These are phyloP conservation scores for Kurtzmaniella quercitrusa DNA, from an alignment of 1,139 yeast genomes.

Conservation along the genomic window DNA sequence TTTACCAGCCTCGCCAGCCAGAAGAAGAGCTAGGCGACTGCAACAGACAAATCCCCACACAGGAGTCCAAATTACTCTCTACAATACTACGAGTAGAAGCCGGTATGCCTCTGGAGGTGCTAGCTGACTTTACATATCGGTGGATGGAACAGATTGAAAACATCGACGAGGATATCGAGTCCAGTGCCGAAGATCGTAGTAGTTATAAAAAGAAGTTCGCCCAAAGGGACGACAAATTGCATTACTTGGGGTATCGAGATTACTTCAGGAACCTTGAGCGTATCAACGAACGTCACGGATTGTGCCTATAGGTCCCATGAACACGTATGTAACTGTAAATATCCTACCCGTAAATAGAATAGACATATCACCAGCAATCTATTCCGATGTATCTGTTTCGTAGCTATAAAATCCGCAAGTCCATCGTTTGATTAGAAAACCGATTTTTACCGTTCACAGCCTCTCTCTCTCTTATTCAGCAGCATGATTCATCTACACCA, in stretches of 20 bases:
- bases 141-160: constrained; percentile 22
- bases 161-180: constrained; percentile 6
- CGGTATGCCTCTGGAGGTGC: constrained; percentile 23
- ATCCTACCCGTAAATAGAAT: not conserved
- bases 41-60: constrained; percentile 7
- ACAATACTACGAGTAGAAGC: constrained; percentile 31
- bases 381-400: too few relatives aligned
- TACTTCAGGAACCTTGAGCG: constrained; percentile 29
- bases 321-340: not conserved
- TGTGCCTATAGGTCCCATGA: constrained; percentile 19
- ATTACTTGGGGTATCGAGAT: constrained; percentile 22
- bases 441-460: too few relatives aligned
- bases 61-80: constrained; percentile 23
- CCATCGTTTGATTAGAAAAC: too few relatives aligned
- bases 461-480: too few relatives aligned
- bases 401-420: too few relatives aligned
- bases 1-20: constrained; percentile 9
- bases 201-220: constrained; percentile 10
- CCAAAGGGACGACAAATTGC: constrained; percentile 10
- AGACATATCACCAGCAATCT: too few relatives aligned
- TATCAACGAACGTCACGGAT: constrained; percentile 26
- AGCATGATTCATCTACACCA: too few relatives aligned
- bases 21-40: constrained; percentile 9
- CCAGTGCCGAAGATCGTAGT: constrained; percentile 6
- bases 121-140: constrained; percentile 23